Base-by-base conservation (phyloP, 2,329 filamentous ascomycete genomes). In the Cladosporium austrohemisphaericum region DNA sequence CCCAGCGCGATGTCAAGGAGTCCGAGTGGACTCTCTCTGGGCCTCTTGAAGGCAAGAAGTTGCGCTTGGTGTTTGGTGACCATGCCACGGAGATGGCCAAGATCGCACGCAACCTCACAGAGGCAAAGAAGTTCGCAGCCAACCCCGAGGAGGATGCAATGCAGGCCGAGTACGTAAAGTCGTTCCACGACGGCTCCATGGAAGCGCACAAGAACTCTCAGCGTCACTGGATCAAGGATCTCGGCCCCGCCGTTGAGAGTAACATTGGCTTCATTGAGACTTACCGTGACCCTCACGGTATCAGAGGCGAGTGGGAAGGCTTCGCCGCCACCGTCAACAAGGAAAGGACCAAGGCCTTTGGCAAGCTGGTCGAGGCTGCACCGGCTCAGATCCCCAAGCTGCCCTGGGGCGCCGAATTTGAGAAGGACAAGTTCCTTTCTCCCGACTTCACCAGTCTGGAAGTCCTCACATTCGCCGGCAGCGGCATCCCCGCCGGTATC, bases 391-490 rank as follows among this genome's bases (percentile, higher is more conserved):
- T 98, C 44, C 88, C 90, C 5, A 82, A 94, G 54, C 74, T 98
- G 11, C 93, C 93, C 0, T 98, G 93, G 93, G 74, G 76, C 28
- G 79, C 80, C 38, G 86, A 88, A 0, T 98, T 97, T 57, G 93
- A 98, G 66, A 97, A 97, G 70, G 91, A 96, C 73, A 90, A 86
- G 63, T 98, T 98, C 69, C 71, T 95, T 28, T 92, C 88, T 45
- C 93, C 93, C 0, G 93, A 98, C 67, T 98, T 98, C 65, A 97
- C 93, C 0, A 93, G 87, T 8, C 77, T 97, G 1, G 93, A 98
- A 67, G 90, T 96, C 2, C 71, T 96, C 53, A 89, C 86, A 1
- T 96, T 96, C 59, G 78, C 80, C 18, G 78, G 79, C 7, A 79
- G 76, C 46, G 80, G 79, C 6, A 81, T 84, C 38, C 80, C 80